A percentile compares a stretch with the other conserved stretches of the same genome.
Conservation (phyloP, 2,329 filamentous ascomycete genomes). For the Nothophoma quercina region DNA sequence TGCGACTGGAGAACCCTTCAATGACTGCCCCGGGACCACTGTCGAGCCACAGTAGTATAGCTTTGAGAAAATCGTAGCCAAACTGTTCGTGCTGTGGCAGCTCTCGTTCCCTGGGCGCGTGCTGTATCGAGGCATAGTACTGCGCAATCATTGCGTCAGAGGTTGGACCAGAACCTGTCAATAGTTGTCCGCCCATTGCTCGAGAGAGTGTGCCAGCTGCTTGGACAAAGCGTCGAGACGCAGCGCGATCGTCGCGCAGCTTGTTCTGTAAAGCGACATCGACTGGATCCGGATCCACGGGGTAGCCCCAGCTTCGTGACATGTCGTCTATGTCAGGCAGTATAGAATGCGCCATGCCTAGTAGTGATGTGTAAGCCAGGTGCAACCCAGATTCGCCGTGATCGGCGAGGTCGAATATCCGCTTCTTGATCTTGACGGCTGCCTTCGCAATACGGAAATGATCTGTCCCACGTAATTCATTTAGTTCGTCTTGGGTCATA, state of each 20-base stretch:
- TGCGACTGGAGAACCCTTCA: conserved; percentile 62
- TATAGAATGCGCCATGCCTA: conserved; percentile 51
- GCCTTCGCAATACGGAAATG: conserved; percentile 64
- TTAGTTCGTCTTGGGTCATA: conserved; percentile 51
- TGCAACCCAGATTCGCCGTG: conserved; percentile 48
- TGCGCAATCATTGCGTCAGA: conserved; percentile 48
- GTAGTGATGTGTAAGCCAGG: conserved; percentile 50
- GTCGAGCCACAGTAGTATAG: conserved; percentile 68
- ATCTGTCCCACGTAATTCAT: conserved; percentile 61
- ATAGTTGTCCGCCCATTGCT: conserved; percentile 62
- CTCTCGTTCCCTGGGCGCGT: conserved; percentile 50
- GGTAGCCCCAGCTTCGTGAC: conserved; percentile 65
- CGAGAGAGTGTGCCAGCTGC: conserved; percentile 65
- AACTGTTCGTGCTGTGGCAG: conserved; percentile 59
- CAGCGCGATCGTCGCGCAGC: conserved; percentile 63
- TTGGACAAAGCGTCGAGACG: conserved; percentile 67
- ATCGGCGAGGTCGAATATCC: conserved; percentile 61
- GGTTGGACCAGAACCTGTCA: conserved; percentile 49
- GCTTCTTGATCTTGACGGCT: conserved; percentile 62
- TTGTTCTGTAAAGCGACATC: conserved; percentile 64
- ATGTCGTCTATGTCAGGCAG: conserved; percentile 65
- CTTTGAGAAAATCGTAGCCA: conserved; percentile 70
- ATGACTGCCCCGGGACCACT: conserved; percentile 64
- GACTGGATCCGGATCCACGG: conserved; percentile 61
- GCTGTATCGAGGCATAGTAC: conserved; percentile 59